Conservation (phyloP, 1,284 basidiomycete species). For the Mycocalia duriaeana region DNA sequence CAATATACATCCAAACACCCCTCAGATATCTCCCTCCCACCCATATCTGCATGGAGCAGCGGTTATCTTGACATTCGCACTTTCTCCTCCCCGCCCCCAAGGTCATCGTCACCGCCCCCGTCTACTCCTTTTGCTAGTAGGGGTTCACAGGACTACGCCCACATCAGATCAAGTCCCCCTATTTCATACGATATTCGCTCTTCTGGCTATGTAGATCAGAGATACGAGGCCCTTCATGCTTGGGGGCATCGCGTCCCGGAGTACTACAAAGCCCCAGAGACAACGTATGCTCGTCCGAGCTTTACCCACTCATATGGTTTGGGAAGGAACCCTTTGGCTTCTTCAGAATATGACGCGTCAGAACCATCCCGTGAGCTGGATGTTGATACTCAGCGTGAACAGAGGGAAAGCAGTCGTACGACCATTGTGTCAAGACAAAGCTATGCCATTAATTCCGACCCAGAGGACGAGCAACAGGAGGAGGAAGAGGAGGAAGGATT, state of each 20-base stretch:
- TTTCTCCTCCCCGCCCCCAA: slow-evolving; percentile 26
- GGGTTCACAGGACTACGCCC: slow-evolving; percentile 21
- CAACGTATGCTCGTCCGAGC: no score
- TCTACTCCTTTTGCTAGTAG: slow-evolving; percentile 27
- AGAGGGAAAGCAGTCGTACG: no score
- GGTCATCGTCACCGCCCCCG: slow-evolving; percentile 35
- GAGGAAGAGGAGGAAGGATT: slow-evolving; percentile 21
- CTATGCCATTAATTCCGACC: neutral
- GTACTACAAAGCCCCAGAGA: no score
- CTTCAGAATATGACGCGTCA: slow-evolving; percentile 21
- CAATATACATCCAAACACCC: slow-evolving; percentile 13
- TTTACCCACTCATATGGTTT: no score
- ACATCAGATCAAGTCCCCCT: slow-evolving; percentile 32
- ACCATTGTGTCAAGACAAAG: no score
- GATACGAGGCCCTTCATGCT: no score
- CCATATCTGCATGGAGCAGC: slow-evolving; percentile 15
- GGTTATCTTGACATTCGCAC: slow-evolving; percentile 17
- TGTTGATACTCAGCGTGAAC: neutral
- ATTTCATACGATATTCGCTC: no score
- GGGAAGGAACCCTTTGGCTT: slow-evolving; percentile 12
- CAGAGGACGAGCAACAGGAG: slow-evolving; percentile 16
- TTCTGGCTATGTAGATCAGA: no score
- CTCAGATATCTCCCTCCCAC: slow-evolving; percentile 19
- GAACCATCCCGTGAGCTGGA: slow-evolving; percentile 16
- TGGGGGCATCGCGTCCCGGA: no score